Conservation (phyloP, 2,329 filamentous ascomycete species). For the Curvularia spicifera region DNA sequence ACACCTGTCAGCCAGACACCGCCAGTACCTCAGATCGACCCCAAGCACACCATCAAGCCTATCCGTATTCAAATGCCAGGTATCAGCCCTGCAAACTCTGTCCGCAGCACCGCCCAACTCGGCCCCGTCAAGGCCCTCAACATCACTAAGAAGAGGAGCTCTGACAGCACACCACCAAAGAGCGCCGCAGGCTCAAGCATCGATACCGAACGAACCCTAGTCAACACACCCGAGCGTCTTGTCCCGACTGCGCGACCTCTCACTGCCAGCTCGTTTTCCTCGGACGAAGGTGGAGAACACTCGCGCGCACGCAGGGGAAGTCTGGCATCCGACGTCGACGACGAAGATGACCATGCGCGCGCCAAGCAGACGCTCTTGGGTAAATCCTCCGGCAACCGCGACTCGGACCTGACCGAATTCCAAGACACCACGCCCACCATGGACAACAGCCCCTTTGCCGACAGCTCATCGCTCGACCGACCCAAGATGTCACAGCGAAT, state of each 20-base stretch:
- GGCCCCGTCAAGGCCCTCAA: conserved; percentile 56
- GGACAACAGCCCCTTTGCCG: conserved; percentile 44
- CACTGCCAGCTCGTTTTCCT: conserved; percentile 43
- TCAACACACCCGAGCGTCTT: conserved; percentile 34
- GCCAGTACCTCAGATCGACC: conserved; percentile 75
- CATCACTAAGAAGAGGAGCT: conserved; percentile 50
- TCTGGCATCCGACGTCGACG: conserved; percentile 42
- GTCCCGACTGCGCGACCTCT: conserved; percentile 37
- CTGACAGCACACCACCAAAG: conserved; percentile 38
- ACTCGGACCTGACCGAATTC: conserved; percentile 46
- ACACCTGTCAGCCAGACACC: conserved; percentile 60
- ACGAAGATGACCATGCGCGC: conserved; percentile 44
- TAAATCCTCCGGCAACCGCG: conserved; percentile 31
- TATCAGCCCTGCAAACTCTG: conserved; percentile 46
- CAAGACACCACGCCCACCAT: conserved; percentile 43
- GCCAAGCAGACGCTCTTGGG: conserved; percentile 40
- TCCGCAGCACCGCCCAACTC: conserved; percentile 49
- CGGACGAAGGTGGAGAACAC: conserved; percentile 42
- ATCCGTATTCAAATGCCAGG: conserved; percentile 53
- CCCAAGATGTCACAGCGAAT: conserved; percentile 39
- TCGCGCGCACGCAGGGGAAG: conserved; percentile 40
- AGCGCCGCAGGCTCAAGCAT: conserved; percentile 31
- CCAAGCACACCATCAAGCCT: conserved; percentile 51
- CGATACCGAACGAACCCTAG: conserved; percentile 30
- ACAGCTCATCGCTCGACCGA: conserved; percentile 36